These are phyloP conservation scores for Ophiostoma ulmi DNA, from an alignment of 2,329 filamentous ascomycete genomes.

Conservation along the genomic window DNA sequence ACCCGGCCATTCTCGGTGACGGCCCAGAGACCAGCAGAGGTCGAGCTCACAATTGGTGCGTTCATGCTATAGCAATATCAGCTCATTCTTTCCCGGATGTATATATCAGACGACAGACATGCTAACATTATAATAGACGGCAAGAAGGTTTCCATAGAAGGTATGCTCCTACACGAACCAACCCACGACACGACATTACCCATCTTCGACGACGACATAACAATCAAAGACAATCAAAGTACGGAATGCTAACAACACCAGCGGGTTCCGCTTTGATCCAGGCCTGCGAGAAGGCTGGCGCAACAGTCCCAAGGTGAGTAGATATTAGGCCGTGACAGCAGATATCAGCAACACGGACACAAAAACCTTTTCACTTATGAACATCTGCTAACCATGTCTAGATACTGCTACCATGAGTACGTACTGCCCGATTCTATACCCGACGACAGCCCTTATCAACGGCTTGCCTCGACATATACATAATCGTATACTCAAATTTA, in stretches of 20 bases:
- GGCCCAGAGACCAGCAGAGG: slow-evolving; percentile 74
- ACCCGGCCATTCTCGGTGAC: slow-evolving; percentile 79
- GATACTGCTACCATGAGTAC: slow-evolving; percentile 98
- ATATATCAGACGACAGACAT: background rate
- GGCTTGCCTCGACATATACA: background rate
- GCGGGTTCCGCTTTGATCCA: slow-evolving; percentile 96
- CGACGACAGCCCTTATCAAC: slow-evolving; percentile 36
- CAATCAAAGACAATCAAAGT: background rate
- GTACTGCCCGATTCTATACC: background rate
- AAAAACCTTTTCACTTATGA: background rate
- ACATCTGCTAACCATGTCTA: slow-evolving; percentile 38
- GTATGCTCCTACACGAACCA: slow-evolving; percentile 45
- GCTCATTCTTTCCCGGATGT: background rate
- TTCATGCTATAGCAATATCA: slow-evolving; percentile 24
- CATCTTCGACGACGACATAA: background rate
- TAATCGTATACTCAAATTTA: slow-evolving; percentile 27
- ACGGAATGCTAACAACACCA: slow-evolving; percentile 37
- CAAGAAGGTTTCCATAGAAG: slow-evolving; percentile 97
- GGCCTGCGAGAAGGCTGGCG: slow-evolving; percentile 96
- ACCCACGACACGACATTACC: background rate
- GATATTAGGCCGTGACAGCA: background rate
- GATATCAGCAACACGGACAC: background rate
- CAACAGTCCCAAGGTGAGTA: slow-evolving; percentile 73
- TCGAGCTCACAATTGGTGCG: slow-evolving; percentile 92
- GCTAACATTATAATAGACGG: slow-evolving; percentile 60